phyloP scores from a whole-genome alignment of 2,329 filamentous ascomycete genomes.

The Onygenales sp. region DNA sequence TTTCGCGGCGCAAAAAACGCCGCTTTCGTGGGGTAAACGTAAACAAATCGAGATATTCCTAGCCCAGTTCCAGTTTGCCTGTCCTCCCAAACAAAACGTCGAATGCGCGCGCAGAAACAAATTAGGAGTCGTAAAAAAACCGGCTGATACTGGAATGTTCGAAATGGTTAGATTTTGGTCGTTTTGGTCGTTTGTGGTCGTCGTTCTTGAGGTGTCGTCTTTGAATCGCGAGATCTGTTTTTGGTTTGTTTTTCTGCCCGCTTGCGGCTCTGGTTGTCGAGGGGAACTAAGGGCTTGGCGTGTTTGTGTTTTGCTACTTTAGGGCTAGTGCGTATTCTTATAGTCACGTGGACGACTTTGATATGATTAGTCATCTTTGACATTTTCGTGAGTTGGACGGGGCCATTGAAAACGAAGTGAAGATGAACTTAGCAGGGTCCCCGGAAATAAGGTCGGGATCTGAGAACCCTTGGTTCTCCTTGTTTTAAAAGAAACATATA shows the following conservation, averaged over 20 bases:
- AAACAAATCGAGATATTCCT: too few species aligned
- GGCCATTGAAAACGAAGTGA: too few species aligned
- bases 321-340: background rate
- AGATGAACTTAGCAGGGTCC: background rate
- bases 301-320: constrained; percentile 1
- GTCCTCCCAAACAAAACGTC: too few species aligned
- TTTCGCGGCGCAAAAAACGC: background rate
- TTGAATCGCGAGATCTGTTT: background rate
- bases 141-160: too few species aligned
- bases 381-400: too few species aligned
- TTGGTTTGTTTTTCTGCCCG: constrained; percentile 2
- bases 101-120: too few species aligned
- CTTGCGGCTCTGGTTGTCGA: background rate
- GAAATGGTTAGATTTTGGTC: too few species aligned
- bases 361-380: background rate
- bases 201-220: background rate
- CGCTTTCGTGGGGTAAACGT: background rate
- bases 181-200: background rate
- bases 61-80: too few species aligned
- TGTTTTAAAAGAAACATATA: too few species aligned
- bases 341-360: background rate
- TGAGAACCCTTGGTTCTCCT: too few species aligned
- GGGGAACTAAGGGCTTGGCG: background rate
- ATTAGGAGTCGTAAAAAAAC: too few species aligned
- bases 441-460: too few species aligned